Evolutionary conservation across 1,139 yeast genomes (phyloP).

Genomic region (Lodderomyces metapsilosis): DNA sequence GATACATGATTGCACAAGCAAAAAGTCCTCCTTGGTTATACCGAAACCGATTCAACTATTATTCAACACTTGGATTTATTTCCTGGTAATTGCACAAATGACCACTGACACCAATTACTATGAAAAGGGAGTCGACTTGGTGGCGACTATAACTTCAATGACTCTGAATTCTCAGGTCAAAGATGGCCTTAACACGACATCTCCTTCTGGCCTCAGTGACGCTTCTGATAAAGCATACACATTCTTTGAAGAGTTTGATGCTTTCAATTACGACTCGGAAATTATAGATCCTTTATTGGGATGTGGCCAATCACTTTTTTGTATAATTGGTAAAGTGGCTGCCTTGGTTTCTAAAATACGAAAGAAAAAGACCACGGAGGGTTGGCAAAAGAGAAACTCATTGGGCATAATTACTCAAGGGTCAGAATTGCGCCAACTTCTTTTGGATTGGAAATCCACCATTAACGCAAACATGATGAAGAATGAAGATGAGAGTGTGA

Average conservation of each 20-base stretch:
- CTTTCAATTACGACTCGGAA: constrained; percentile 27
- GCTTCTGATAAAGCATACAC: constrained; percentile 16
- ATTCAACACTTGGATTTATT: constrained; percentile 64
- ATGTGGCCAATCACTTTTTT: constrained; percentile 62
- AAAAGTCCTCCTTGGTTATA: constrained; percentile 16
- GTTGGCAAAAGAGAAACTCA: constrained; percentile 28
- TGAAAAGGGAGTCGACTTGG: constrained; percentile 43
- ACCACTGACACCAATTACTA: constrained; percentile 50
- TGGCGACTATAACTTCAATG: constrained; percentile 39
- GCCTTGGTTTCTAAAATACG: constrained; percentile 52
- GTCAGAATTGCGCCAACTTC: constrained; percentile 50
- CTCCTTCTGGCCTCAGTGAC: constrained; percentile 8
- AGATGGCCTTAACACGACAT: constrained; percentile 4
- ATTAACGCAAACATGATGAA: constrained; percentile 31
- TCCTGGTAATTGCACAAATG: constrained; percentile 65
- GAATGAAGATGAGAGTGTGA: constrained; percentile 15
- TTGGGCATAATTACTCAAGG: constrained; percentile 53
- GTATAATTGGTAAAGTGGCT: constrained; percentile 64
- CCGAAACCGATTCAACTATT: constrained; percentile 52
- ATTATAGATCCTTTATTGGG: constrained; percentile 65
- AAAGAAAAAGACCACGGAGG: constrained; percentile 18
- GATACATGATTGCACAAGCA: constrained; percentile 17
- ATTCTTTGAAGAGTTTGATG: constrained; percentile 34
- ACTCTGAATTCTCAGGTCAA: constrained; percentile 4
- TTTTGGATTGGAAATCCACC: constrained; percentile 56